A percentile compares a stretch with the other conserved stretches of the same genome.
These are phyloP conservation scores for Xylariaceae sp. DNA, from an alignment of 2,329 filamentous ascomycete species.

Conservation along the genomic window DNA sequence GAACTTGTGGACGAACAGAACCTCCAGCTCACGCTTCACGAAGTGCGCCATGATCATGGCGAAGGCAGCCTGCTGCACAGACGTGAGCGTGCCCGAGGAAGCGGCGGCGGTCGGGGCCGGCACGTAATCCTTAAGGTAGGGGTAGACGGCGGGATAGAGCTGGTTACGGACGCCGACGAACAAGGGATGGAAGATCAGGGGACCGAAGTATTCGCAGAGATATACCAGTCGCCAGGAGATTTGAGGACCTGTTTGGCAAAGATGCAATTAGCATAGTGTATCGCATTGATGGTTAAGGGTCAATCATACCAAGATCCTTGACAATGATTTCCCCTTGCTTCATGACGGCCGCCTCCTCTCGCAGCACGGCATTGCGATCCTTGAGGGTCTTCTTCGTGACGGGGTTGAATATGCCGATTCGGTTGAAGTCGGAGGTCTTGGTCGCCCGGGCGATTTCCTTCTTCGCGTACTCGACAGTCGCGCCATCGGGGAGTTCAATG, in stretches of 20 bases:
- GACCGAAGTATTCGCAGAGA: conserved; percentile 90
- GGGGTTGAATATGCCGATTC: conserved; percentile 58
- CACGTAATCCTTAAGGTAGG: conserved; percentile 40
- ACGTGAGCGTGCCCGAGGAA: conserved; percentile 45
- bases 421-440: conserved; percentile 53
- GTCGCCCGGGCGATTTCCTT: conserved; percentile 46
- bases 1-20: conserved; percentile 91
- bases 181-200: conserved; percentile 78
- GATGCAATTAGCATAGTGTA: conserved; percentile 5
- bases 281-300: neutral
- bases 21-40: conserved; percentile 91
- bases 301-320: conserved; percentile 77
- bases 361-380: conserved; percentile 52
- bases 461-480: conserved; percentile 59
- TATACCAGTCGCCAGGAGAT: conserved; percentile 92
- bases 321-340: conserved; percentile 63
- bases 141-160: conserved; percentile 53
- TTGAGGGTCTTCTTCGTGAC: conserved; percentile 58
- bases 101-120: conserved; percentile 34
- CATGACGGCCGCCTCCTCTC: conserved; percentile 44
- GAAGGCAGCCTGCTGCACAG: conserved; percentile 69
- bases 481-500: conserved; percentile 44
- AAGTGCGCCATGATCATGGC: conserved; percentile 77
- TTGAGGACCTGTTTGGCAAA: conserved; percentile 62
- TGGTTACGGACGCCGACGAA: conserved; percentile 67